Percentiles rank a stretch among this genome's conserved stretches.
phyloP scores from a whole-genome alignment of 2,329 filamentous ascomycete species.

The Claviceps quebecensis region DNA sequence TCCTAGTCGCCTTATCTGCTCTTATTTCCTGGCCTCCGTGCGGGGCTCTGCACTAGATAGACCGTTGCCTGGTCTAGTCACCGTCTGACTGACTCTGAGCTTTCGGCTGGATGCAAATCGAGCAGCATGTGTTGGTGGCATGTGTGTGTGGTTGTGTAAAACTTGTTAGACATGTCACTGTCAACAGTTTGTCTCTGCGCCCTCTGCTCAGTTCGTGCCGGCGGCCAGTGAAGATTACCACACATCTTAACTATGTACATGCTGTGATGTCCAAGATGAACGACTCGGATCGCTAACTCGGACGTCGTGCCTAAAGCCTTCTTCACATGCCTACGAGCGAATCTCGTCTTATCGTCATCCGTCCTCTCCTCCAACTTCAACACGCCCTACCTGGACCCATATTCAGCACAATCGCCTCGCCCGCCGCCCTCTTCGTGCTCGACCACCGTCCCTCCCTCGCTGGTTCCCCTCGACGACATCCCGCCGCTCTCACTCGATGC shows the following conservation, averaged over 20 bases:
- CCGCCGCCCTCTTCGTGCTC: conserved; percentile 36
- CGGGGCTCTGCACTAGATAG: background rate
- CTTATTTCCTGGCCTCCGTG: background rate
- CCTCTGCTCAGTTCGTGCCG: background rate
- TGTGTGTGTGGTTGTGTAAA: background rate
- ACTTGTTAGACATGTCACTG: background rate
- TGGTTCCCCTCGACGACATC: conserved; percentile 31
- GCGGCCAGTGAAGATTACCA: background rate
- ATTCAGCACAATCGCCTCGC: conserved; percentile 21
- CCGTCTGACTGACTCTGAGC: no score
- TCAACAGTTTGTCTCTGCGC: background rate
- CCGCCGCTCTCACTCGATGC: conserved; percentile 51
- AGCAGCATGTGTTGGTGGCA: background rate
- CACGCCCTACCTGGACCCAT: conserved; percentile 48
- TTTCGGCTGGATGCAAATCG: background rate
- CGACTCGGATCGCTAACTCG: background rate
- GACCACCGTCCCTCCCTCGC: conserved; percentile 31
- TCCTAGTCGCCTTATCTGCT: no score
- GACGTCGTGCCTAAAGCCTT: conserved; percentile 44
- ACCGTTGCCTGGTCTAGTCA: background rate
- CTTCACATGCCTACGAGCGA: conserved; percentile 68
- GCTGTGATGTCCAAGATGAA: background rate
- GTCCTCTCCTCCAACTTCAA: conserved; percentile 49
- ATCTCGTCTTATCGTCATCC: conserved; percentile 54
- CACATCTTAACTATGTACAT: background rate